These are phyloP conservation scores for Penicillium sp. DNA, from an alignment of 2,329 filamentous ascomycete species.

Conservation along the genomic window DNA sequence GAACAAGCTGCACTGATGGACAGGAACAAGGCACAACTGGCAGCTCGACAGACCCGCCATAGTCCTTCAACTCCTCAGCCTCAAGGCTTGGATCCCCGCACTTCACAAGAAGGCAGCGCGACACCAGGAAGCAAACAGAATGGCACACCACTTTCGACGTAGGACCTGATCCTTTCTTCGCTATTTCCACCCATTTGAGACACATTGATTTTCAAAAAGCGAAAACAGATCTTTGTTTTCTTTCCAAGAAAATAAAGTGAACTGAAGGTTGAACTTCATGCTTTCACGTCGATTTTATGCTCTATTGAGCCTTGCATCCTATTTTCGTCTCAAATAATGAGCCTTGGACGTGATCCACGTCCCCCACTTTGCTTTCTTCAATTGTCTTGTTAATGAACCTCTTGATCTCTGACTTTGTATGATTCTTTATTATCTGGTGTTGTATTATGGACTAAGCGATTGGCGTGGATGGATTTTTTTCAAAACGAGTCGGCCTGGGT, in stretches of 20 bases:
- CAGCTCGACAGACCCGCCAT: constrained; percentile 32
- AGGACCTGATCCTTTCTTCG: background rate
- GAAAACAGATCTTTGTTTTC: constrained; percentile 5
- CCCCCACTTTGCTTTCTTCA: constrained; percentile 5
- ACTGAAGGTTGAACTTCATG: background rate
- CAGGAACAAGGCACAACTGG: constrained; percentile 39
- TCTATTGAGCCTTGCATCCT: background rate
- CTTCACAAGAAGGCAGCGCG: constrained; percentile 37
- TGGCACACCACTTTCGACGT: constrained; percentile 31
- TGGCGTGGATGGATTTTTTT: constrained; percentile 25
- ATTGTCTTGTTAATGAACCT: constrained; percentile 23
- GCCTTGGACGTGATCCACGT: background rate
- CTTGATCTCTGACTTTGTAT: constrained; percentile 17
- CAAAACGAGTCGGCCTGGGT: constrained; percentile 21
- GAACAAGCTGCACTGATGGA: constrained; percentile 43
- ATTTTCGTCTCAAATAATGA: background rate
- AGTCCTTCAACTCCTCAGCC: constrained; percentile 38
- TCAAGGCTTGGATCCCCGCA: constrained; percentile 22
- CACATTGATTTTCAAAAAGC: background rate
- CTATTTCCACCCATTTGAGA: background rate
- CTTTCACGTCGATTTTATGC: background rate
- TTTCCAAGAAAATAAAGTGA: background rate
- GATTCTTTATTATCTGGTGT: constrained; percentile 16
- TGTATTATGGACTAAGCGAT: constrained; percentile 22
- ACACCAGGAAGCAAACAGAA: constrained; percentile 36